Conservation (phyloP, 1,284 basidiomycete species). For the Moesziomyces antarcticus region DNA sequence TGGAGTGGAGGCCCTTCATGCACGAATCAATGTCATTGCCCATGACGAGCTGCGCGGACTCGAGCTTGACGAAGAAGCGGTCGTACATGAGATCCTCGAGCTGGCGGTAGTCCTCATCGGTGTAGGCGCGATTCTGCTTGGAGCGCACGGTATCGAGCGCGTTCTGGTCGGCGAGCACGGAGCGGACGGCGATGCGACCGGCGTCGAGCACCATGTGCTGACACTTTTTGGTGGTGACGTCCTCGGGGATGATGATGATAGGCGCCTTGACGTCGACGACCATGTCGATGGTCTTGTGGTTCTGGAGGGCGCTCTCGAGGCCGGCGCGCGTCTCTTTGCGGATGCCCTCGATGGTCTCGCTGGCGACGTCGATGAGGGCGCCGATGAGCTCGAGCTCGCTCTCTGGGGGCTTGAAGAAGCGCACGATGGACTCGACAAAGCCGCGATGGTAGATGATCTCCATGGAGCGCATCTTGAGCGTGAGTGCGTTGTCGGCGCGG, state of each 20-base stretch:
- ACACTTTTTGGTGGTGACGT: slow-evolving; percentile 79
- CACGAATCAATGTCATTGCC: slow-evolving; percentile 86
- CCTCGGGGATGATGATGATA: slow-evolving; percentile 94
- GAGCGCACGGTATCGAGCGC: slow-evolving; percentile 82
- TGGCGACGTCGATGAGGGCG: slow-evolving; percentile 79
- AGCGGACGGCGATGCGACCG: slow-evolving; percentile 93
- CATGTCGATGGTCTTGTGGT: slow-evolving; percentile 94
- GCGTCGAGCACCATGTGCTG: slow-evolving; percentile 94
- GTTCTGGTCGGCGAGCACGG: slow-evolving; percentile 86
- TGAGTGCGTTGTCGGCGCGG: slow-evolving; percentile 89
- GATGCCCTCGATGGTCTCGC: slow-evolving; percentile 91
- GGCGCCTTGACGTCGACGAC: slow-evolving; percentile 97
- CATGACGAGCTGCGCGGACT: slow-evolving; percentile 91
- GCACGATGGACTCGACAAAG: slow-evolving; percentile 90
- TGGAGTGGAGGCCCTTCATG: slow-evolving; percentile 73
- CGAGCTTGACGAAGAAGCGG: slow-evolving; percentile 83
- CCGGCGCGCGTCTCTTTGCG: slow-evolving; percentile 95
- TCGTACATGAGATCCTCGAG: slow-evolving; percentile 98
- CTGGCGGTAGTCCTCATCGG: slow-evolving; percentile 85
- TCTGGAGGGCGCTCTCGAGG: slow-evolving; percentile 90
- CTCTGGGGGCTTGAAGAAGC: slow-evolving; percentile 93
- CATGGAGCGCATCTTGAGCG: slow-evolving; percentile 92
- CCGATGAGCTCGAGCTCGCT: slow-evolving; percentile 94
- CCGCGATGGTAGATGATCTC: slow-evolving; percentile 97
- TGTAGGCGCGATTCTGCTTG: slow-evolving; percentile 88